These are phyloP conservation scores for Raffaelea ambrosiae DNA, from an alignment of 2,329 filamentous ascomycete genomes.

Conservation along the genomic window DNA sequence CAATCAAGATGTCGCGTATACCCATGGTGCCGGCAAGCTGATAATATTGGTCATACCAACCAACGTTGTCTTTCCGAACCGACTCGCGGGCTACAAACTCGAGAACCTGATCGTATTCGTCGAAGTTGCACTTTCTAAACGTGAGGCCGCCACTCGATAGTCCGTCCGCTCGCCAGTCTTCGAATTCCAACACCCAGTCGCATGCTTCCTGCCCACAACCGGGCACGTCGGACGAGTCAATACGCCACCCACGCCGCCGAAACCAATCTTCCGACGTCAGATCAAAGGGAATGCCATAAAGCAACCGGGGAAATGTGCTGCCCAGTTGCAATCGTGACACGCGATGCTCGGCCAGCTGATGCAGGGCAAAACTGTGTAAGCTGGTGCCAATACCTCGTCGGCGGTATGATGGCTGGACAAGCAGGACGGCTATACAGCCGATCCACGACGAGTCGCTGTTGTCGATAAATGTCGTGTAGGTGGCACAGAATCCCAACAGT, in stretches of 20 bases:
- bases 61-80: slow-evolving; percentile 36
- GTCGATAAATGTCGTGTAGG: slow-evolving; percentile 49
- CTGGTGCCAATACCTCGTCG: slow-evolving; percentile 42
- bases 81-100: slow-evolving; percentile 42
- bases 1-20: slow-evolving; percentile 46
- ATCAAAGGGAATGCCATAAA: slow-evolving; percentile 43
- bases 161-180: slow-evolving; percentile 35
- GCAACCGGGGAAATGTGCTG: slow-evolving; percentile 48
- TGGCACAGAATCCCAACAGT: slow-evolving; percentile 50
- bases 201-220: slow-evolving; percentile 40
- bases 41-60: slow-evolving; percentile 53
- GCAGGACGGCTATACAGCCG: slow-evolving; percentile 45
- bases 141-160: slow-evolving; percentile 30
- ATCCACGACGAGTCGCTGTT: slow-evolving; percentile 42
- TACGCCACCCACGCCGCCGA: slow-evolving; percentile 41
- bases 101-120: slow-evolving; percentile 38
- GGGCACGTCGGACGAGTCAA: slow-evolving; percentile 29
- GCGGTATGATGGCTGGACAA: slow-evolving; percentile 40
- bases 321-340: slow-evolving; percentile 48
- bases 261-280: slow-evolving; percentile 42
- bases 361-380: slow-evolving; percentile 43
- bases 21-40: slow-evolving; percentile 37
- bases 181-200: slow-evolving; percentile 46
- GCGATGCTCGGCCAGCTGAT: slow-evolving; percentile 38
- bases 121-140: slow-evolving; percentile 35